Percentiles rank a stretch among this genome's conserved stretches.
Evolutionary conservation across 2,329 filamentous ascomycete species (phyloP).

Genomic region (Pyrenophora tritici-repentis): DNA sequence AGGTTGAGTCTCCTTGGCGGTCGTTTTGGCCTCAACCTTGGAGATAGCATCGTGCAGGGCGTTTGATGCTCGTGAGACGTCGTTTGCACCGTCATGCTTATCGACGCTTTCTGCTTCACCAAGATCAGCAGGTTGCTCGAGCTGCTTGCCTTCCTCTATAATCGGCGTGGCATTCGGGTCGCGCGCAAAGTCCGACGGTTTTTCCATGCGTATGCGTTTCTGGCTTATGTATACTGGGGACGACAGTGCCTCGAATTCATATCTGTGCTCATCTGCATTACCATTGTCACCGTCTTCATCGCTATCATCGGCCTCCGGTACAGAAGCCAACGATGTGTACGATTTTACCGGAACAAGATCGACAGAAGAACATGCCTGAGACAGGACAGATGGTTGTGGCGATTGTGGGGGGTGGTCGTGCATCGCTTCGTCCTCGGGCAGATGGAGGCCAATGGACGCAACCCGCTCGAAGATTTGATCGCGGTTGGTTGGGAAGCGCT

Average conservation of each 20-base stretch:
- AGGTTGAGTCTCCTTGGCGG: constrained; percentile 2
- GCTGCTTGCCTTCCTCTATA: constrained; percentile 20
- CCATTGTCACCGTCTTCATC: constrained; percentile 24
- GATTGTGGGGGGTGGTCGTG: constrained; percentile 23
- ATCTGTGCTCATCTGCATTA: background rate
- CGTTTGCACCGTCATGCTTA: constrained; percentile 24
- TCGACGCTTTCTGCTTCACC: constrained; percentile 22
- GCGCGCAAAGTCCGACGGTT: constrained; percentile 9
- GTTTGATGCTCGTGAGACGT: constrained; percentile 10
- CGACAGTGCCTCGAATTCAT: constrained; percentile 22
- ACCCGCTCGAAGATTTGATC: constrained; percentile 38
- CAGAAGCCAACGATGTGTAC: constrained; percentile 35
- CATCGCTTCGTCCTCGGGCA: constrained; percentile 34
- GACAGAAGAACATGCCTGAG: constrained; percentile 40
- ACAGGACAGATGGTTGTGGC: constrained; percentile 29
- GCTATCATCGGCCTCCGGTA: constrained; percentile 27
- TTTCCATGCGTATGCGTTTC: constrained; percentile 3
- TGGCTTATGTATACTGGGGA: constrained; percentile 26
- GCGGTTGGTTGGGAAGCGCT: constrained; percentile 35
- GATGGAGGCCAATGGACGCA: constrained; percentile 28
- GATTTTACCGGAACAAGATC: constrained; percentile 34
- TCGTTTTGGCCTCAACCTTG: constrained; percentile 12
- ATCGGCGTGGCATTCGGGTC: constrained; percentile 22
- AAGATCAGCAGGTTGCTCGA: constrained; percentile 8
- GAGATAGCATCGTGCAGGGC: constrained; percentile 19